Conservation (phyloP, 441 rosid genomes). For the Populus hybrid region DNA sequence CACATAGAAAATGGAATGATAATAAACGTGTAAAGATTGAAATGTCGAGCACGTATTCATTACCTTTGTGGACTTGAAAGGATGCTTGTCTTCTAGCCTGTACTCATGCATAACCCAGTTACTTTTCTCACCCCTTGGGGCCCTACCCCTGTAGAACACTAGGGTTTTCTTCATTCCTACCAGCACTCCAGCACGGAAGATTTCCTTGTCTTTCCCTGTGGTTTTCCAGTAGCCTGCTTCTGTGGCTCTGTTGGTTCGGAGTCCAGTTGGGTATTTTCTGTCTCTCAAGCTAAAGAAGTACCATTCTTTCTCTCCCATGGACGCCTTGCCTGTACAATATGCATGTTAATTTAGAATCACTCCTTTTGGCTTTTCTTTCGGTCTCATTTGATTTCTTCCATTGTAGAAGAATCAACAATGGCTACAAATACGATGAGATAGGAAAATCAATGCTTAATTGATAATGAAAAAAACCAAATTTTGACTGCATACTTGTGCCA, state of each 20-base stretch:
- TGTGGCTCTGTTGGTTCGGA: conserved; percentile 93
- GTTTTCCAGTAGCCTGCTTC: conserved; percentile 39
- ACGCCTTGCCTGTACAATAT: conserved; percentile 58
- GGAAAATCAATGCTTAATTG: neutral
- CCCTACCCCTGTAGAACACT: conserved; percentile 91
- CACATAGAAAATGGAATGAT: neutral
- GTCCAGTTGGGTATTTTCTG: conserved; percentile 93
- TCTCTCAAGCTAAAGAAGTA: conserved; percentile 90
- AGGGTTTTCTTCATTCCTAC: conserved; percentile 99
- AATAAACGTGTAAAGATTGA: neutral
- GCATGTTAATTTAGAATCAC: neutral
- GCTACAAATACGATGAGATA: neutral
- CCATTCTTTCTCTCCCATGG: conserved; percentile 95
- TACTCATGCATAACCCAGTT: conserved; percentile 98
- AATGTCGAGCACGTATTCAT: neutral
- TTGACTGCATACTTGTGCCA: neutral
- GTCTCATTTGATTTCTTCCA: neutral
- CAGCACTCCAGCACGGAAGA: conserved; percentile 44
- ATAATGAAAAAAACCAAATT: too few species aligned
- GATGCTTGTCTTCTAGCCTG: conserved; percentile 64
- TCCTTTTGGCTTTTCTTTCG: neutral
- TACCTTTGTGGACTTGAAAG: conserved; percentile 30
- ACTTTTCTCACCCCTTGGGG: conserved; percentile 92
- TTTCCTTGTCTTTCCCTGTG: conserved; percentile 71
- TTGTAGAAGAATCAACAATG: neutral